These are phyloP conservation scores for Cryphonectria nitschkei DNA, from an alignment of 2,329 filamentous ascomycete species.

Conservation along the genomic window DNA sequence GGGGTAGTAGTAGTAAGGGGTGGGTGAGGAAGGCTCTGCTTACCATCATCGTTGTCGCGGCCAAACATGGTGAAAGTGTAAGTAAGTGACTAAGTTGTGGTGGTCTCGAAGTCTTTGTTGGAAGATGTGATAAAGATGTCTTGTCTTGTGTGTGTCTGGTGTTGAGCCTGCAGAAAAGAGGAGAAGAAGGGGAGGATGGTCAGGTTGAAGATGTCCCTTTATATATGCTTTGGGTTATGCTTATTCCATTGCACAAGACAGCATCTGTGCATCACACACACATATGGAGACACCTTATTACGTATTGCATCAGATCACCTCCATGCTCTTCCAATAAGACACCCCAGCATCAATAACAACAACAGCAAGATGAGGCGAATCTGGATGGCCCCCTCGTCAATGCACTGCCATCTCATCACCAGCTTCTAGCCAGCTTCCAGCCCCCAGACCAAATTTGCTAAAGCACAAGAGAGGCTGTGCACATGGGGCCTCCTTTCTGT, in stretches of 20 bases:
- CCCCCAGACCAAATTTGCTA: not conserved
- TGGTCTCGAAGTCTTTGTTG: not conserved
- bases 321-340: not conserved
- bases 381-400: not conserved
- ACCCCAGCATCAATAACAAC: not conserved
- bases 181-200: not conserved
- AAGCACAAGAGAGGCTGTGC: constrained; percentile 19
- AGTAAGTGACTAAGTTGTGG: not conserved
- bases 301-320: not conserved
- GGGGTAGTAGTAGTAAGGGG: not conserved
- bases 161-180: not conserved
- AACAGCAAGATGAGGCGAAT: too few species aligned
- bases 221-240: not conserved
- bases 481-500: constrained; percentile 3
- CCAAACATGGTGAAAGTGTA: not conserved
- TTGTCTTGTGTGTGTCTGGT: not conserved
- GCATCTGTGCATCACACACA: not conserved
- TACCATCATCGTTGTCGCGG: not conserved
- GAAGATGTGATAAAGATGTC: not conserved
- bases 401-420: constrained; percentile 18
- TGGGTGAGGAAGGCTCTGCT: not conserved
- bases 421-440: constrained; percentile 3
- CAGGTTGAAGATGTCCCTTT: not conserved
- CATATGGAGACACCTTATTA: not conserved
- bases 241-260: not conserved